Base-by-base conservation (phyloP, 164 flowering plant species). In the Protea cynaroides region DNA sequence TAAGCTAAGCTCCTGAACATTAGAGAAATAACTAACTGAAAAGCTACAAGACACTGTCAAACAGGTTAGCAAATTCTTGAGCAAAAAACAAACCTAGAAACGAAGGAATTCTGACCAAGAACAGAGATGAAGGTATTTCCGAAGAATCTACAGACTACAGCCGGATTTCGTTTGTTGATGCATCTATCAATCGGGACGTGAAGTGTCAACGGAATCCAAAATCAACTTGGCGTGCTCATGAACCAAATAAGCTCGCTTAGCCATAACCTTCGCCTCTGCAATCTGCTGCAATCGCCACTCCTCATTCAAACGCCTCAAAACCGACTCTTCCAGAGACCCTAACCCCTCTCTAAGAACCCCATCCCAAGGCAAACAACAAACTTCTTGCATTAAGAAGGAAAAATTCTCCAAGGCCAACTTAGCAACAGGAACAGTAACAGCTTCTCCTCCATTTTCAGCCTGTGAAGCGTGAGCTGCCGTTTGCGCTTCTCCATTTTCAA, bases 281-380 rank as follows among this genome's bases (percentile, higher is more conserved):
- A 66, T 66, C 46, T 66, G 58, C 69, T 59, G 64, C 50, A 59
- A 50, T 23, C 64, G 29, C 64, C 69, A 66, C 10, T 24, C 5
- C 49, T 59, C 51, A 14, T 66, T 18, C 34, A 66, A 38, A 23
- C 52, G 25, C 37, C 23, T 14, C 52, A 66, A 23, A 23, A 50
- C 37, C 23, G 40, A 38, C 13, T 7, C 50, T 21, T 17, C 58
- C 56, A 66, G n/a, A 37, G 29, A 22, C 38, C 19, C 40, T 38
- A 59, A 51, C 9, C 69, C 69, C 25, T 49, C 58, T 19, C 38
- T 49, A 25, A 66, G 4, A 15, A 51, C 10, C n/a, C 7, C 46
- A 52, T 51, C 50, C 7, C 25, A 18, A 10, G 38, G 61, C 13
- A 50, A 51, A 5, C 19, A 37, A 58, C 9, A 13, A 12, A 37